Percentiles rank a stretch among this genome's conserved stretches.
phyloP scores from a whole-genome alignment of 1,139 yeast genomes.

The Williopsis jadinii region DNA sequence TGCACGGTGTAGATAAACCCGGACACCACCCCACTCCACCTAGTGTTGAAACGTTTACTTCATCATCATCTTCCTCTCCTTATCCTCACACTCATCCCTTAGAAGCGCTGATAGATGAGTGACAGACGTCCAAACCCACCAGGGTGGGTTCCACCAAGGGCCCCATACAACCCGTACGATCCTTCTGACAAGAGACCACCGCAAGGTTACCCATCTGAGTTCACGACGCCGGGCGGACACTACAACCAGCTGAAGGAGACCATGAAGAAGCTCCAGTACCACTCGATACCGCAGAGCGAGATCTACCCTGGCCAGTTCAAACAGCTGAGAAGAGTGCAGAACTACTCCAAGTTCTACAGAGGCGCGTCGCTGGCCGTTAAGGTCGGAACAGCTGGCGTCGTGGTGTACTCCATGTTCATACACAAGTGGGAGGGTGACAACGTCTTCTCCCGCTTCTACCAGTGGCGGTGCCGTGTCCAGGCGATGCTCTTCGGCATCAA shows the following conservation, averaged over 20 bases:
- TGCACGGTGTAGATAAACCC: too few species aligned
- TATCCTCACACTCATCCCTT: too few species aligned
- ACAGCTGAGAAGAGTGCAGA: slow-evolving; percentile 55
- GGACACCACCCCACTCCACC: too few species aligned
- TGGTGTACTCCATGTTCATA: slow-evolving; percentile 59
- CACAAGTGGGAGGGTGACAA: slow-evolving; percentile 80
- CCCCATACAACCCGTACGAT: slow-evolving; percentile 69
- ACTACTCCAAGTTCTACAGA: slow-evolving; percentile 45
- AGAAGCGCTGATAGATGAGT: slow-evolving; percentile 1
- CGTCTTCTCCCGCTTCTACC: slow-evolving; percentile 60
- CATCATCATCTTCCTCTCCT: too few species aligned
- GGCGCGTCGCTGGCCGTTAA: slow-evolving; percentile 49
- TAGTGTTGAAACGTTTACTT: too few species aligned
- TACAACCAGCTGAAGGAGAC: slow-evolving; percentile 66
- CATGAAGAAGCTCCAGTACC: slow-evolving; percentile 65
- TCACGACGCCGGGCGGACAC: slow-evolving; percentile 58
- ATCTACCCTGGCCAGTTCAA: slow-evolving; percentile 76
- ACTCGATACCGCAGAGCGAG: slow-evolving; percentile 72
- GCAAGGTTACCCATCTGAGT: slow-evolving; percentile 82
- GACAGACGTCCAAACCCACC: slow-evolving; percentile 71
- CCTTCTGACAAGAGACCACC: slow-evolving; percentile 73
- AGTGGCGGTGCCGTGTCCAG: slow-evolving; percentile 51
- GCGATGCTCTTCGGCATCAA: slow-evolving; percentile 46
- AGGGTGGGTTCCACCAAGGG: slow-evolving; percentile 78
- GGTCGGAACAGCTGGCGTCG: slow-evolving; percentile 37